A percentile compares a stretch with the other conserved stretches of the same genome.
Evolutionary conservation across 106 monocot genomes (phyloP).

Genomic region (Posidonia australis): DNA sequence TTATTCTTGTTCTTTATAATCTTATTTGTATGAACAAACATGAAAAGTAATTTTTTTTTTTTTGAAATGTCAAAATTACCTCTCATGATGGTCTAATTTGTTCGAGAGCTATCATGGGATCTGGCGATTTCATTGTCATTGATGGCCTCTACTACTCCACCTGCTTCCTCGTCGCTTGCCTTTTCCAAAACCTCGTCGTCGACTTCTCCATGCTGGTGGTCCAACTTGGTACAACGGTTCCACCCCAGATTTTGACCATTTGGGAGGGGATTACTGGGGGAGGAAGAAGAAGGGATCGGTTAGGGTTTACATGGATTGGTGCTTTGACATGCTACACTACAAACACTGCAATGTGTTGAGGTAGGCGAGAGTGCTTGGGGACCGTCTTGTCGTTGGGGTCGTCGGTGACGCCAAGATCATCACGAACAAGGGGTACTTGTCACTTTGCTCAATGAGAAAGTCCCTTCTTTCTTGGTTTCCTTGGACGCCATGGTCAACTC

Average conservation of each 20-base stretch:
- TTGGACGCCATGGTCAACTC: not conserved
- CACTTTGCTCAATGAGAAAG: constrained; percentile 73
- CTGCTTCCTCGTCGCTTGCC: constrained; percentile 19
- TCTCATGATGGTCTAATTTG: too few relatives aligned
- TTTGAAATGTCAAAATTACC: too few relatives aligned
- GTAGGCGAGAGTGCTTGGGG: constrained; percentile 80
- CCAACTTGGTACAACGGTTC: constrained; percentile 11
- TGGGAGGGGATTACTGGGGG: constrained; percentile 3
- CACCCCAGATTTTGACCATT: not conserved
- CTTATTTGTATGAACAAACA: too few relatives aligned
- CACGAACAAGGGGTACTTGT: constrained; percentile 82
- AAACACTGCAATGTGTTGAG: constrained; percentile 91
- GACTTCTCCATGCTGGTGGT: constrained; percentile 30
- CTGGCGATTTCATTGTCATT: too few relatives aligned
- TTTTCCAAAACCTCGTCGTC: constrained; percentile 37
- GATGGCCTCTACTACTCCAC: not conserved
- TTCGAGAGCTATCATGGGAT: too few relatives aligned
- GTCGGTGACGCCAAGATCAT: constrained; percentile 87
- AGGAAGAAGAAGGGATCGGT: constrained; percentile 35
- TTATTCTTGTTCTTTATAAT: too few relatives aligned
- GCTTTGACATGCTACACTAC: constrained; percentile 99
- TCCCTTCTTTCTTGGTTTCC: constrained; percentile 2
- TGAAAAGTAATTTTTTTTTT: too few relatives aligned
- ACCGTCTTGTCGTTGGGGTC: constrained; percentile 83
- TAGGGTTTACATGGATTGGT: constrained; percentile 94